Evolutionary conservation across 768 basidiomycete genomes (phyloP), one percentile per base, ranked within the genome.

Genomic region (Macrolepiota albuminosa): DNA sequence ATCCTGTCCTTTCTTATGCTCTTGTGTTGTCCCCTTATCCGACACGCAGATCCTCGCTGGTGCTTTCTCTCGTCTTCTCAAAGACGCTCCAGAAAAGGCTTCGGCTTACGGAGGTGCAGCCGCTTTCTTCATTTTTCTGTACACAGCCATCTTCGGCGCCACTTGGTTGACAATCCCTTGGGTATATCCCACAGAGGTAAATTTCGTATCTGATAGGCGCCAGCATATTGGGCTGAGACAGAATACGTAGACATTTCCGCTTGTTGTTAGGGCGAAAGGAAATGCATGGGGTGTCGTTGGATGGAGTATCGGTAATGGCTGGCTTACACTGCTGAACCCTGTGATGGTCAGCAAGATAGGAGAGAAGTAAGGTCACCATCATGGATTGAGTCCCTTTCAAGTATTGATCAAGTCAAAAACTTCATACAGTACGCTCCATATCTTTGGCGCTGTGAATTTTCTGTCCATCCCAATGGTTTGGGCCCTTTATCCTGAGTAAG

Each of bases 101-200:
- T 60, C 72, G 4, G 61, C 70, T 57, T 79, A 76, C 64, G 78
- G 77, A 29, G 76, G 75, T 29, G 76, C 77, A 0, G 75, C 76
- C 0, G 78, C 77, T 5, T 71, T 76, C 62, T 78, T 78, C 67
- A 72, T 79, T 34, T 79, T 79, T 67, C 57, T 74, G 34, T 79
- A 78, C 63, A 79, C 77, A 1, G 71, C 72, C 14, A 63, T 77
- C 18, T 79, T 78, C 65, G 78, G 77, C 39, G 78, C 77, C 40
- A 79, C 78, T n/a, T 79, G 78, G 78, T 68, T 78, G 39, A 77
- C 77, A 6, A 78, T 78, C 56, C 77, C 77, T 3, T 73, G 72
- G 71, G 72, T 73, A 2, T 73, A 71, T 58, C 70, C 70, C 13
- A 72, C 70, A 6, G 70, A 71, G 49, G 69, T 70, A 33, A 24